These are phyloP conservation scores for Flaveria trinervia DNA, from an alignment of 129 eudicot genomes.

Conservation along the genomic window DNA sequence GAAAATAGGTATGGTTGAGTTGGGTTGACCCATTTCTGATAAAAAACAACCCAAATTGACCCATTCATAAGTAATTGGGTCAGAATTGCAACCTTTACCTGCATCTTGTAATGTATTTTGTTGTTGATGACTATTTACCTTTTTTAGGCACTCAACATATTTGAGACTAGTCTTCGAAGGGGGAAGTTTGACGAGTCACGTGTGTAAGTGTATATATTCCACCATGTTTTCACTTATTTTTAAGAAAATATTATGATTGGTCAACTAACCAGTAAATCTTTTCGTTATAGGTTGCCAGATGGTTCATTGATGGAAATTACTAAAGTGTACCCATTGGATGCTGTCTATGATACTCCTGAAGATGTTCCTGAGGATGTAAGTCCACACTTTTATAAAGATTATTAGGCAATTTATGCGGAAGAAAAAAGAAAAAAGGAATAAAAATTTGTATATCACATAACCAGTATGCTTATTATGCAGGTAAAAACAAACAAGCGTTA, in stretches of 20 bases:
- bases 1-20: not conserved
- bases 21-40: not conserved
- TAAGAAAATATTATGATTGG: not conserved
- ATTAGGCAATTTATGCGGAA: not conserved
- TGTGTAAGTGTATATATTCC: constrained; percentile 45
- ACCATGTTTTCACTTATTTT: not conserved
- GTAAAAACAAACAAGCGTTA: constrained; percentile 86
- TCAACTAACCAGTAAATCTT: constrained; percentile 12
- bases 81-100: not conserved
- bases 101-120: not conserved
- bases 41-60: not conserved
- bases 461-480: constrained; percentile 43
- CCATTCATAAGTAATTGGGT: not conserved
- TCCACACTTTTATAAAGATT: not conserved
- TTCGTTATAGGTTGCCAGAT: constrained; percentile 73
- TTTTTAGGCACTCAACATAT: constrained; percentile 82
- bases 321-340: constrained; percentile 90
- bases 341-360: constrained; percentile 83
- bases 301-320: constrained; percentile 93
- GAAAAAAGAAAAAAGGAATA: not conserved
- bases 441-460: not conserved
- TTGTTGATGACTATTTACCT: constrained; percentile 19
- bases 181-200: constrained; percentile 97
- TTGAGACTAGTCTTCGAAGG: constrained; percentile 86
- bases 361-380: constrained; percentile 98